phyloP scores from a whole-genome alignment of 108 stramenopile genomes.

The Seminavis robusta region DNA sequence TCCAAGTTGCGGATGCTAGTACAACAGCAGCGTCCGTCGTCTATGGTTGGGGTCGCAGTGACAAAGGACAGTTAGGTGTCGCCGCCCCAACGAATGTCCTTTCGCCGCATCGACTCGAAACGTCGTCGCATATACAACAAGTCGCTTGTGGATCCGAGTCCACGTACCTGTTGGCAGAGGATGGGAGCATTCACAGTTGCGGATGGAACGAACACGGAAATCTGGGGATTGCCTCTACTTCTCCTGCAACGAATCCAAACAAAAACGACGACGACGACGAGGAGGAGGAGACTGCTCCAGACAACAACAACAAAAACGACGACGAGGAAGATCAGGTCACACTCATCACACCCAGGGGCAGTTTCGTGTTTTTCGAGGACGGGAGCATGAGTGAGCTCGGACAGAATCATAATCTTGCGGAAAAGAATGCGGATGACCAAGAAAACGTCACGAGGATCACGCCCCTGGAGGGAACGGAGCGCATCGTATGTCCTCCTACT shows the following conservation, averaged over 20 bases:
- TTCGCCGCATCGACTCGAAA: conserved; percentile 14
- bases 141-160: conserved; percentile 73
- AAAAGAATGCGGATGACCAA: no score
- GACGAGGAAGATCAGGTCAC: no score
- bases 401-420: no score
- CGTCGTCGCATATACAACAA: conserved; percentile 4
- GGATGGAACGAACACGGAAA: conserved; percentile 90
- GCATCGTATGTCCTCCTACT: no score
- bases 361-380: no score
- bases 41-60: conserved; percentile 77
- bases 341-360: no score
- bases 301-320: no score
- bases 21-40: conserved; percentile 7
- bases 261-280: no score
- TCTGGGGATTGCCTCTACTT: conserved; percentile 18
- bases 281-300: no score
- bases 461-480: no score
- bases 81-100: neutral
- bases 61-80: conserved; percentile 33
- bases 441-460: no score
- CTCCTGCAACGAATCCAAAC: neutral
- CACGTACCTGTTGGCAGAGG: conserved; percentile 48
- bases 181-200: conserved; percentile 39
- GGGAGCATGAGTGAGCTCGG: no score
- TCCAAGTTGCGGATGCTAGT: conserved; percentile 11